Evolutionary conservation across 2,329 filamentous ascomycete species (phyloP), one percentile per base, ranked within the genome.

Genomic region (Atkinsonella texensis): DNA sequence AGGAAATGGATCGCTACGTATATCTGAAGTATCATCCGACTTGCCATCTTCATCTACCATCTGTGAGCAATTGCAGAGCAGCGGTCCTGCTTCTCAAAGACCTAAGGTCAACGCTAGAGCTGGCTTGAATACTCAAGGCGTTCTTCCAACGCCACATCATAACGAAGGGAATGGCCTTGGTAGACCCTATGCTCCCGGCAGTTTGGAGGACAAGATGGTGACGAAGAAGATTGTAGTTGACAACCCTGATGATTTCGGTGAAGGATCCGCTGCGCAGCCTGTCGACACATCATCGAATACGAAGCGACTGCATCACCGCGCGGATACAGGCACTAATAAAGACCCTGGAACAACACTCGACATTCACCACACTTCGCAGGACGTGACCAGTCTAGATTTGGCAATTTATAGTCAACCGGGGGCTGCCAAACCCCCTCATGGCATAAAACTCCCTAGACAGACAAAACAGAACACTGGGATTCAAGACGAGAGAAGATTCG

Each of bases 321-420:
- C 28, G 28, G 28, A 28, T 5, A 28, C 28, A 28, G 7, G 28
- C 28, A 28, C 28, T 28, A 28, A 1, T 28, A 8, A 6, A 28
- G 28, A 18, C 12, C 42, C 40, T 13, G 35, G 8, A 23, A 28
- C 17, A 38, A 20, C 6, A 17, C 28, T 31, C 7, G 7, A 38
- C 17, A 44, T 8, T 3, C 13, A n/a, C 18, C 18, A 10, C 10
- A 11, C n/a, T 44, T 13, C 40, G 20, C 31, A 39, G 43, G 53
- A 56, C 48, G 58, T 64, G 3, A 52, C 50, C 11, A 62, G 61
- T 15, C 68, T 74, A 35, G 70, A 73, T 52, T 55, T 59, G 3
- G 59, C 63, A 12, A 71, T 74, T 33, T 73, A 74, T 52, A 59
- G 61, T 32, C 66, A 70, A 41, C 54, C 54, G n/a, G 50, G 47